Evolutionary conservation across 2,329 filamentous ascomycete genomes (phyloP).

Genomic region (Venturia pyrina): DNA sequence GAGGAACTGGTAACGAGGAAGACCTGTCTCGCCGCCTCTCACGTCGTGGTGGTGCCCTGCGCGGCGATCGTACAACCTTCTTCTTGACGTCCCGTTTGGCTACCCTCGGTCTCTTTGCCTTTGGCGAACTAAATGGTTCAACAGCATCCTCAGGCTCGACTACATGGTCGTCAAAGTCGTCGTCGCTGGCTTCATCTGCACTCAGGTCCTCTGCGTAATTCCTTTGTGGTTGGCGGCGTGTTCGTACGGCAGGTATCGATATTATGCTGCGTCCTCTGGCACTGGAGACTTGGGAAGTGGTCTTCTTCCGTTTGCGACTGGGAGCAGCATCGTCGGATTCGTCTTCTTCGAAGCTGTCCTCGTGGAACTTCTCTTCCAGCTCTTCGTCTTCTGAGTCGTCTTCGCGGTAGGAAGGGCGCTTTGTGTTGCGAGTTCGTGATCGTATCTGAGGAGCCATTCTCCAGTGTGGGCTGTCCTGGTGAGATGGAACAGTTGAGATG

Average conservation of each 20-base stretch:
- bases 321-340: neutral
- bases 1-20: neutral
- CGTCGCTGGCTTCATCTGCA: neutral
- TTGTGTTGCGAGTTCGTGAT: neutral
- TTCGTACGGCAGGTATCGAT: neutral
- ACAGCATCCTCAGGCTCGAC: neutral
- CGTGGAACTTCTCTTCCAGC: neutral
- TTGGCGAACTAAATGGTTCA: neutral
- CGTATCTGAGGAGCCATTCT: neutral
- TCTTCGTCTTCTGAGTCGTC: neutral
- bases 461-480: constrained; percentile 20
- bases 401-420: neutral
- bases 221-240: neutral
- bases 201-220: constrained; percentile 3
- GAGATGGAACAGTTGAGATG: neutral
- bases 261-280: neutral
- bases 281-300: neutral
- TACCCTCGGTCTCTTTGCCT: neutral
- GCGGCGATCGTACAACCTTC: neutral
- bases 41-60: neutral
- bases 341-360: neutral
- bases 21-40: neutral
- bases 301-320: neutral
- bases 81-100: neutral
- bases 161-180: constrained; percentile 1